Evolutionary conservation across 106 monocot species (phyloP), one percentile per base, ranked within the genome.

Genomic region (Apostasia shenzhenica): DNA sequence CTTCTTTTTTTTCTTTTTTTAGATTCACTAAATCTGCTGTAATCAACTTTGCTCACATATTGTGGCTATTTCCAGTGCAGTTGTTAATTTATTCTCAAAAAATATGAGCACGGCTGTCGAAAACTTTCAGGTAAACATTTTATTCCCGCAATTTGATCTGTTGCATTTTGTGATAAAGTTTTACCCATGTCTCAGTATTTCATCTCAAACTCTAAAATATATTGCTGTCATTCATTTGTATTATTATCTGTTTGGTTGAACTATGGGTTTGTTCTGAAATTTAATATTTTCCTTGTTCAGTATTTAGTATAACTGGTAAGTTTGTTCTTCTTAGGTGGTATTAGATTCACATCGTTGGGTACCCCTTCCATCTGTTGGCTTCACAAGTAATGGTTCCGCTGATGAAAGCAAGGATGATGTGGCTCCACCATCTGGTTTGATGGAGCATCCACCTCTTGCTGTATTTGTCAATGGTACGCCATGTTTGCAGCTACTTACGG

Each of bases 281-380:
- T 14, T 0, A 65, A 65, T 49, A 65, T 65, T 1, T 5, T 6
- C 48, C 2, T 38, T 26, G 13, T 54, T 54, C 54, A 54, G 8
- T 54, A 9, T 8, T 54, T 57, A 50, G 13, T 56, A 50, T 72
- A 61, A 0, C 39, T 7, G 13, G 41, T 26, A 44, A 52, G 38
- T 37, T 63, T 71, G 14, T 51, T 52, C 64, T 52, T 44, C 6
- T 61, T 71, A 93, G 92, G 81, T 86, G 52, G 81, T 88, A 41
- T 81, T 92, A 71, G 89, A 90, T 76, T 92, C 92, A 81, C 97
- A 97, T 78, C 92, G 92, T 58, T 97, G 97, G 97, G 97, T 97
- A 76, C 89, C 89, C 61, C 55, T 97, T 81, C 97, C 97, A 52
- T 78, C 86, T 73, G 87, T 97, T 79, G 92, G 97, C 56, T 92